Evolutionary conservation across 2,329 filamentous ascomycete species (phyloP), one percentile per base, ranked within the genome.

Genomic region (Talaromyces sp.): DNA sequence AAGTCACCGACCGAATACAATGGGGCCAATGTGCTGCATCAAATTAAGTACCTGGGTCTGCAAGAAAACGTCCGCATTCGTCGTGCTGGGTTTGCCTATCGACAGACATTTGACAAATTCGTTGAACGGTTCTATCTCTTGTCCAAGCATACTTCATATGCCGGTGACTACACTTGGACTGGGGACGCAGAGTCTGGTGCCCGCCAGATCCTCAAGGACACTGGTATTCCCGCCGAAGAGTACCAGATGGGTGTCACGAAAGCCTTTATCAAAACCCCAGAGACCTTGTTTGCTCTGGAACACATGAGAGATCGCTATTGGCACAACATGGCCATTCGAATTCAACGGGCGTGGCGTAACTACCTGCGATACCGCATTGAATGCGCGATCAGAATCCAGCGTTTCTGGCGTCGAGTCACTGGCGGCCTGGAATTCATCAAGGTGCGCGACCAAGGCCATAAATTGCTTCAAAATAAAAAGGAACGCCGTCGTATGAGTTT

Each of bases 291-390:
- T 71, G 95, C 95, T 2, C 81, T 99, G 11, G 95, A 99, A 76
- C 93, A 96, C 61, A 98, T 99, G 93, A 86, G 95, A 71, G 95
- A 99, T 73, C 84, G 91, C 60, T 99, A 98, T 77, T 98, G 93
- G 93, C 93, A 98, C 77, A 99, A 98, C 78, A 98, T 99, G 95
- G 95, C 95, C 3, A 96, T 93, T 62, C 87, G 95, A 62, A 98
- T 99, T 62, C 95, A 99, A 78, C 86, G 95, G 67, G 95, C 96
- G 71, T 99, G 95, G 95, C 86, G 95, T 69, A 96, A 96, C 57
- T 98, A 97, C 71, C 83, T 98, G 46, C 88, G 93, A 5, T 98
- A 98, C 76, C 86, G 95, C 51, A 89, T 87, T 27, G 95, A 99
- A 76, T 95, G 91, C 62, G 95, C 95, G 7, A 96, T 89, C 14